Percentiles rank a stretch among this genome's conserved stretches.
These are phyloP conservation scores for Xerocomus potaroensis DNA, from an alignment of 768 basidiomycete genomes.

Conservation along the genomic window DNA sequence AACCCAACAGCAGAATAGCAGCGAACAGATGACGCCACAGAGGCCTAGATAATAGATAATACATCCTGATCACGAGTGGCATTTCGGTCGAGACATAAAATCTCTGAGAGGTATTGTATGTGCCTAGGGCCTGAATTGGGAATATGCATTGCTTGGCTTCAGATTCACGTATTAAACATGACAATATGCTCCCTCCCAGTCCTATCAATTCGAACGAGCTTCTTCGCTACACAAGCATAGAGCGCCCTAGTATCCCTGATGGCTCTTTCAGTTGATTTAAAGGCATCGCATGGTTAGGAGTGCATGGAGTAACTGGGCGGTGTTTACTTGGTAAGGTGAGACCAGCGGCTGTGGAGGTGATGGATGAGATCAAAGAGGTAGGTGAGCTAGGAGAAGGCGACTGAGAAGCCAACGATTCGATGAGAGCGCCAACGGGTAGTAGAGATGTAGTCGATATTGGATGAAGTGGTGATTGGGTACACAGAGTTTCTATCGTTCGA, in stretches of 20 bases:
- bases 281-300: slow-evolving; percentile 58
- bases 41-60: no score
- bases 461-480: slow-evolving; percentile 15
- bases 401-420: slow-evolving; percentile 51
- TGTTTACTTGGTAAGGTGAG: slow-evolving; percentile 68
- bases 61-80: no score
- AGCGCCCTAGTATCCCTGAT: slow-evolving; percentile 60
- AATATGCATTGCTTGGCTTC: no score
- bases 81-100: no score
- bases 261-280: slow-evolving; percentile 57
- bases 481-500: slow-evolving; percentile 61
- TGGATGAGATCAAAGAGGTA: slow-evolving; percentile 51
- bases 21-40: no score
- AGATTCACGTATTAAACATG: slow-evolving; percentile 50
- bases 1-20: no score
- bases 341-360: slow-evolving; percentile 39
- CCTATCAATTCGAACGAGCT: slow-evolving; percentile 71
- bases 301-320: slow-evolving; percentile 58
- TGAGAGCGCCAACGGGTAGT: slow-evolving; percentile 41
- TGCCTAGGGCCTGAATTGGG: neutral
- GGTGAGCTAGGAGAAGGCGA: slow-evolving; percentile 55
- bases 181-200: slow-evolving; percentile 73
- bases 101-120: neutral
- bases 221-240: slow-evolving; percentile 79
- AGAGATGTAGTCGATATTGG: neutral